Percentiles rank a stretch among this genome's conserved stretches.
phyloP scores from a whole-genome alignment of 2,329 filamentous ascomycete genomes.

The Cytospora schulzeri region DNA sequence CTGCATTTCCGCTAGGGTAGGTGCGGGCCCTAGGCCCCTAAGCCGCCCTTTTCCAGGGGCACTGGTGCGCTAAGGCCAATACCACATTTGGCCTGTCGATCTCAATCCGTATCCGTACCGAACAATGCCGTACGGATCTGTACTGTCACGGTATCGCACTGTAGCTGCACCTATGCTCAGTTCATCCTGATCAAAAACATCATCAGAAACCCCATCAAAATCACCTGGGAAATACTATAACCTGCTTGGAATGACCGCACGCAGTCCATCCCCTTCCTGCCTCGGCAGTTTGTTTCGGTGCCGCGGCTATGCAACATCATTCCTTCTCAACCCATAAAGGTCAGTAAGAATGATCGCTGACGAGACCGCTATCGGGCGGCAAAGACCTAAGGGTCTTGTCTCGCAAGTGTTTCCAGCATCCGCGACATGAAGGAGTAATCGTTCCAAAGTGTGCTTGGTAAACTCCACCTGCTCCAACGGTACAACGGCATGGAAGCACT shows the following conservation, averaged over 20 bases:
- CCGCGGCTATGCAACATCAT: background rate
- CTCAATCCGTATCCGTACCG: background rate
- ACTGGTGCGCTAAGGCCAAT: background rate
- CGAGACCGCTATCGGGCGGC: background rate
- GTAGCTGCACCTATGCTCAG: background rate
- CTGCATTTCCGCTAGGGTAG: background rate
- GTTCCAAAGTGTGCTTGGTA: background rate
- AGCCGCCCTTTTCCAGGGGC: background rate
- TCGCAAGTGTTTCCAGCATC: background rate
- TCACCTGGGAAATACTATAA: background rate
- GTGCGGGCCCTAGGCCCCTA: background rate
- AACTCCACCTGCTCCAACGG: background rate
- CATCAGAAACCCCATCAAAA: background rate
- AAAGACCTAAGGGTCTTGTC: background rate
- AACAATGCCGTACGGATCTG: background rate
- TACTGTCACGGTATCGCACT: background rate
- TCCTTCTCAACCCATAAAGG: background rate
- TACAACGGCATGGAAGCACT: background rate
- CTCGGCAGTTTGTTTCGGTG: background rate
- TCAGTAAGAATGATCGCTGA: background rate
- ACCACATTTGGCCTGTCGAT: background rate
- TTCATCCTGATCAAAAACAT: background rate
- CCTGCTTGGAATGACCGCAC: background rate
- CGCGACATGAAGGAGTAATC: background rate
- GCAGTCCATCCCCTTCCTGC: background rate